These are phyloP conservation scores for Penicillium lagena DNA, from an alignment of 495 filamentous ascomycete genomes.

Conservation along the genomic window DNA sequence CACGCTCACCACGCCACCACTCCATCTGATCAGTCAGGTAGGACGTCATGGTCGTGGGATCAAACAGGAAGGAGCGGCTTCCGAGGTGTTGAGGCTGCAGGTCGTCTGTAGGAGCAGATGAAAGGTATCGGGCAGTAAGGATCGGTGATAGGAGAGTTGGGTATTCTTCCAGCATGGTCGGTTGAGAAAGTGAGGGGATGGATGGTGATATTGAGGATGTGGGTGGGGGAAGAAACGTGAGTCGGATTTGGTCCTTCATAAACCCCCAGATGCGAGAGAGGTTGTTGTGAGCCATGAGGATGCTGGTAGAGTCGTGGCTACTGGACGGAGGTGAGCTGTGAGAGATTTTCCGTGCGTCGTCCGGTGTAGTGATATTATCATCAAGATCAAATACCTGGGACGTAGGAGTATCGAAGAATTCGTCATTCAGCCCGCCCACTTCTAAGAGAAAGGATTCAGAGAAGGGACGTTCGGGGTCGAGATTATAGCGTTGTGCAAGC, in stretches of 20 bases:
- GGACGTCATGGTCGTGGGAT: constrained; percentile 49
- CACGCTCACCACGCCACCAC: constrained; percentile 83
- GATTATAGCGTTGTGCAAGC: constrained; percentile 62
- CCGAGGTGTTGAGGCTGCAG: constrained; percentile 50
- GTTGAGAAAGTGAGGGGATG: constrained; percentile 46
- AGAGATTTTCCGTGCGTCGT: constrained; percentile 14
- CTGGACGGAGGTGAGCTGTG: constrained; percentile 8
- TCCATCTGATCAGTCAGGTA: constrained; percentile 66
- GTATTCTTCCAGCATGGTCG: constrained; percentile 51
- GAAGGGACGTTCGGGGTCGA: constrained; percentile 60
- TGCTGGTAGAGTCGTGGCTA: constrained; percentile 44
- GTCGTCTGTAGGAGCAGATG: constrained; percentile 23
- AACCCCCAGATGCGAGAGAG: constrained; percentile 57
- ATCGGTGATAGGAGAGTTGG: constrained; percentile 38
- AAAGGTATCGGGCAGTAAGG: constrained; percentile 39
- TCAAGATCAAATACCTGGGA: constrained; percentile 25
- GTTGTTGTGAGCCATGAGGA: constrained; percentile 54
- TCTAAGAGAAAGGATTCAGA: constrained; percentile 76
- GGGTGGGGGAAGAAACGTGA: constrained; percentile 46
- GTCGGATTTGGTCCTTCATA: constrained; percentile 58
- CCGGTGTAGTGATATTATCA: constrained; percentile 19
- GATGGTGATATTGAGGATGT: constrained; percentile 20
- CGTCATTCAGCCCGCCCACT: constrained; percentile 61
- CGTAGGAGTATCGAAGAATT: constrained; percentile 38
- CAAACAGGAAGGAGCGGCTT: constrained; percentile 61